A percentile compares a stretch with the other conserved stretches of the same genome.
Evolutionary conservation across 1,139 yeast species (phyloP).

Genomic region (Saccharomyces uvarum): DNA sequence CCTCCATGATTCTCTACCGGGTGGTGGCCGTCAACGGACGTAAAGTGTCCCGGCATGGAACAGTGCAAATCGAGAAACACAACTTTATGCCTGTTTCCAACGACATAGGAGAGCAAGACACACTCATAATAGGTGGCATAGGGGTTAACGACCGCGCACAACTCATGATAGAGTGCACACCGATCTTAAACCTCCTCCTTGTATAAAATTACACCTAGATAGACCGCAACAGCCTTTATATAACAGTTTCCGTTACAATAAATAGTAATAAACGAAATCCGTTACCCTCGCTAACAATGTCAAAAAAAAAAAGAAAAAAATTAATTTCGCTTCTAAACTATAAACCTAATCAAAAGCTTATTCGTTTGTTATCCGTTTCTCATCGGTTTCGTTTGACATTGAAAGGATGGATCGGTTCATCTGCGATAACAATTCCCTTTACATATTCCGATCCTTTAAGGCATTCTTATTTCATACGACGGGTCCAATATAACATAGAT

Average conservation of each 20-base stretch:
- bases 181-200: conserved; percentile 18
- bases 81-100: conserved; percentile 6
- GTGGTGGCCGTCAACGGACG: conserved; percentile 19
- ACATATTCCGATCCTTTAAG: neutral
- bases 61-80: conserved; percentile 9
- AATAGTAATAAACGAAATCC: neutral
- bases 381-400: neutral
- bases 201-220: neutral
- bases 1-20: conserved; percentile 12
- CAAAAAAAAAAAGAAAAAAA: neutral
- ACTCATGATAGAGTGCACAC: conserved; percentile 22
- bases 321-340: neutral
- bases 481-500: neutral
- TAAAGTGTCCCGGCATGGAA: conserved; percentile 11
- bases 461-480: neutral
- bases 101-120: neutral
- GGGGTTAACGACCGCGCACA: conserved; percentile 20
- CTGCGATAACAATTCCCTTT: neutral
- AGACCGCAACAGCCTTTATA: neutral
- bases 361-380: neutral
- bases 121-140: conserved; percentile 4
- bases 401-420: neutral
- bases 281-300: conserved; percentile 3
- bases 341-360: neutral
- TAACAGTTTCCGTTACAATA: neutral